Evolutionary conservation across 2,329 filamentous ascomycete genomes (phyloP).

Genomic region (Aspergillus hiratsukae): DNA sequence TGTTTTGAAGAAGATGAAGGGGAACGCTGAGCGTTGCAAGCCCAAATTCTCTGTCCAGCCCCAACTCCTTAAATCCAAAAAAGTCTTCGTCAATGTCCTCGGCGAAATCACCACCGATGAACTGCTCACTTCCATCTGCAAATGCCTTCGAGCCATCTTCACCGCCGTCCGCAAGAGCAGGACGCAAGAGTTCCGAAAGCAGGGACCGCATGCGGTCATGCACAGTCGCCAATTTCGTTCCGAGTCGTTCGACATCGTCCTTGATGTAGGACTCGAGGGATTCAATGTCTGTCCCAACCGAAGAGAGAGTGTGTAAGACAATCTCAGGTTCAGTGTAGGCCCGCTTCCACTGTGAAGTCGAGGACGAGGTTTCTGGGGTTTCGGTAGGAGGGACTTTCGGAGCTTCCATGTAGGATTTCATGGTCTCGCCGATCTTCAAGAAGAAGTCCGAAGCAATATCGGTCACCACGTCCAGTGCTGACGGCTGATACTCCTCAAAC

Average conservation of each 20-base stretch:
- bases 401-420: conserved; percentile 77
- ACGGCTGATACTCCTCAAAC: conserved; percentile 95
- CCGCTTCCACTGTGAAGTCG: conserved; percentile 51
- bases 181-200: conserved; percentile 86
- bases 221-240: conserved; percentile 71
- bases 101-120: conserved; percentile 92
- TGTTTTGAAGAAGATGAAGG: conserved; percentile 85
- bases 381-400: conserved; percentile 63
- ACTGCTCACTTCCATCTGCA: conserved; percentile 95
- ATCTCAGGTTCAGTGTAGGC: conserved; percentile 81
- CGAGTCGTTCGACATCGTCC: conserved; percentile 86
- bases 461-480: conserved; percentile 83
- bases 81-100: conserved; percentile 98
- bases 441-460: conserved; percentile 90
- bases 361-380: conserved; percentile 37
- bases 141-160: conserved; percentile 86
- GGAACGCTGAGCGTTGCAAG: conserved; percentile 85
- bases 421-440: conserved; percentile 70
- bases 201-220: conserved; percentile 95
- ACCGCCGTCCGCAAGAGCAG: conserved; percentile 74
- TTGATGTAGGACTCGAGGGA: conserved; percentile 80
- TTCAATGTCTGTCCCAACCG: conserved; percentile 78
- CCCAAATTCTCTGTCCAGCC: conserved; percentile 85
- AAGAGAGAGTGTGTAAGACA: conserved; percentile 76
- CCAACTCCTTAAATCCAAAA: conserved; percentile 95